A percentile compares a stretch with the other conserved stretches of the same genome.
Conservation (phyloP, 495 filamentous ascomycete species). For the Aspergillus kassunensis region DNA sequence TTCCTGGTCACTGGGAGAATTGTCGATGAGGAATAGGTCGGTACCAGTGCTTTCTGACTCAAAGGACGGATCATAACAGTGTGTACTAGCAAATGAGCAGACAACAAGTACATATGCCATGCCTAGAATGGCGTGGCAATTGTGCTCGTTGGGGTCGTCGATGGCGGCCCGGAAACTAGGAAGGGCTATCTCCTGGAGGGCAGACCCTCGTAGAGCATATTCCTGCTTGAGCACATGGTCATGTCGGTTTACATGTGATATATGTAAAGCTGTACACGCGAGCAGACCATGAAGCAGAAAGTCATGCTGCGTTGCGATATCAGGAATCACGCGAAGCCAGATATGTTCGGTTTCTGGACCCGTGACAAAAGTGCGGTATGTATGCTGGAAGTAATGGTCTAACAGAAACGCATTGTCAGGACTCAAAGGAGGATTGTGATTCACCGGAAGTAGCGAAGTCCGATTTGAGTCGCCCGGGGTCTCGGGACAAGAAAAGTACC, state of each 20-base stretch:
- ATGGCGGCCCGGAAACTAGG: constrained; percentile 30
- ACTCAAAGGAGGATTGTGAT: no score
- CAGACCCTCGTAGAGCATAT: constrained; percentile 20
- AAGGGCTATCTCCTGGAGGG: constrained; percentile 29
- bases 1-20: background rate
- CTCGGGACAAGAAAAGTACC: constrained; percentile 16
- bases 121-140: constrained; percentile 33
- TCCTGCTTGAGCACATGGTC: constrained; percentile 7
- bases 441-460: no score
- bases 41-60: background rate
- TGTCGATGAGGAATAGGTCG: background rate
- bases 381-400: constrained; percentile 17
- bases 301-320: constrained; percentile 16
- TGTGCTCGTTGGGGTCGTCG: constrained; percentile 15
- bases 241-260: constrained; percentile 15
- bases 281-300: constrained; percentile 37
- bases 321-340: constrained; percentile 18
- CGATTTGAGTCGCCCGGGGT: no score
- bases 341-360: constrained; percentile 16
- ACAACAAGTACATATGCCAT: constrained; percentile 37
- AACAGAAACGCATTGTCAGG: background rate
- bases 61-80: background rate
- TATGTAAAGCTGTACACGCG: constrained; percentile 30
- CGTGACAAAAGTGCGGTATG: constrained; percentile 18
- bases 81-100: constrained; percentile 6